Evolutionary conservation across 257 asterid species (phyloP).

Genomic region (Nicotiana knightiana): DNA sequence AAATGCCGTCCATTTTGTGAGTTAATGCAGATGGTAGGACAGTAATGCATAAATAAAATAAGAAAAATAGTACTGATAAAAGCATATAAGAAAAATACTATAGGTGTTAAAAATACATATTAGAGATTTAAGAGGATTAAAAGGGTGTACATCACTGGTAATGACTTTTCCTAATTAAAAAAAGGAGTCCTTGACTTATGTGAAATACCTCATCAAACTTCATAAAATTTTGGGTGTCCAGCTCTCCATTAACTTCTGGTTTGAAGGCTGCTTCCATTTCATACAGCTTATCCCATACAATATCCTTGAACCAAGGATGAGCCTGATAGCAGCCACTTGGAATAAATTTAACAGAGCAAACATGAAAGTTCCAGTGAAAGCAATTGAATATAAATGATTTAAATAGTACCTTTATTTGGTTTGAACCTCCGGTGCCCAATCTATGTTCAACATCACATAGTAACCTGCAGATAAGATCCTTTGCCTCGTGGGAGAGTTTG

Average conservation of each 20-base stretch:
- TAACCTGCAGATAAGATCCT: slow-evolving; percentile 79
- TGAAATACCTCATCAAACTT: slow-evolving; percentile 81
- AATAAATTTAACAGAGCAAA: slow-evolving; percentile 10
- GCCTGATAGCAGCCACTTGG: slow-evolving; percentile 42
- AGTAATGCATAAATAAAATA: background rate
- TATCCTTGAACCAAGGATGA: slow-evolving; percentile 87
- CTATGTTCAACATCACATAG: slow-evolving; percentile 94
- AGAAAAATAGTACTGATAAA: background rate
- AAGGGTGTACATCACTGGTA: background rate
- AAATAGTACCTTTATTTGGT: slow-evolving; percentile 67
- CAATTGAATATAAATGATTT: background rate
- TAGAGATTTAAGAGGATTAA: background rate
- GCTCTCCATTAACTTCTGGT: slow-evolving; percentile 90
- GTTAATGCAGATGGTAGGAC: background rate
- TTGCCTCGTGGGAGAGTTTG: slow-evolving; percentile 68
- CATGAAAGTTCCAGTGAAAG: background rate
- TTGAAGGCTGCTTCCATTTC: slow-evolving; percentile 97
- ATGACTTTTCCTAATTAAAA: background rate
- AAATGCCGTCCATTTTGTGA: background rate
- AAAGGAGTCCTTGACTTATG: slow-evolving; percentile 10
- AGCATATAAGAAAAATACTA: background rate
- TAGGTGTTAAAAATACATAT: background rate
- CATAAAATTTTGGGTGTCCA: slow-evolving; percentile 95
- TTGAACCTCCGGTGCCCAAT: slow-evolving; percentile 88
- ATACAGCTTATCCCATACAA: slow-evolving; percentile 82